Conservation (phyloP, 169 alveolate genomes). For the Cyclospora cayetanensis region DNA sequence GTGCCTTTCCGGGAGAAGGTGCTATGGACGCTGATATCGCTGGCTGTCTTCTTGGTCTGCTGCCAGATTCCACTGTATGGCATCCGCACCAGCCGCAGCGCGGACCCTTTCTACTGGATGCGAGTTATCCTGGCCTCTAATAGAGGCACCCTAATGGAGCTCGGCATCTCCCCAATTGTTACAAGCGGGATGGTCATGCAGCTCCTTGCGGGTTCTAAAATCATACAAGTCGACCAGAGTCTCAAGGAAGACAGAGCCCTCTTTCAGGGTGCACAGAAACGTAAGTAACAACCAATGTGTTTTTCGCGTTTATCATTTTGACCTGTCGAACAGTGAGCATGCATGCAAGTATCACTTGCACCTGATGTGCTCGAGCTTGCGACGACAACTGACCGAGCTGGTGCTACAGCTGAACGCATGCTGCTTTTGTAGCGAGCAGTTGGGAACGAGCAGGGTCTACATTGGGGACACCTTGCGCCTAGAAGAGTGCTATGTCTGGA, state of each 20-base stretch:
- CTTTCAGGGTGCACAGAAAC: slow-evolving; percentile 90
- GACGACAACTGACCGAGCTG: no score
- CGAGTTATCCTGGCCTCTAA: slow-evolving; percentile 99
- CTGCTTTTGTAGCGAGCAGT: no score
- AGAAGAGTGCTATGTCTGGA: no score
- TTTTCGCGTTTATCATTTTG: no score
- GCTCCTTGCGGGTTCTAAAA: slow-evolving; percentile 99
- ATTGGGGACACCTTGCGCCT: no score
- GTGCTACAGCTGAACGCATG: no score
- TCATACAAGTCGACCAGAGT: slow-evolving; percentile 98
- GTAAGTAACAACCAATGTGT: neutral
- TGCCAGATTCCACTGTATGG: slow-evolving; percentile 99
- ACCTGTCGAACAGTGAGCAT: no score
- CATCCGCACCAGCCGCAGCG: slow-evolving; percentile 93
- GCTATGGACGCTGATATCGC: slow-evolving; percentile 98
- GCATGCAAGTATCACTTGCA: no score
- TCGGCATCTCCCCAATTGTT: slow-evolving; percentile 96
- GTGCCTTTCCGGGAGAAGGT: slow-evolving; percentile 95
- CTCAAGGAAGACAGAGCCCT: slow-evolving; percentile 98
- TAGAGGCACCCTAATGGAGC: slow-evolving; percentile 99
- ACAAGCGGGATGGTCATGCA: slow-evolving; percentile 99
- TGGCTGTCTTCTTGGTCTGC: slow-evolving; percentile 96
- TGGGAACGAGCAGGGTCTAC: no score
- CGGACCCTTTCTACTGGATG: slow-evolving; percentile 99
- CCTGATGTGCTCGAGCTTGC: no score